A percentile compares a stretch with the other conserved stretches of the same genome.
Conservation (phyloP, 2,329 filamentous ascomycete species). For the Polytolypa hystricis region DNA sequence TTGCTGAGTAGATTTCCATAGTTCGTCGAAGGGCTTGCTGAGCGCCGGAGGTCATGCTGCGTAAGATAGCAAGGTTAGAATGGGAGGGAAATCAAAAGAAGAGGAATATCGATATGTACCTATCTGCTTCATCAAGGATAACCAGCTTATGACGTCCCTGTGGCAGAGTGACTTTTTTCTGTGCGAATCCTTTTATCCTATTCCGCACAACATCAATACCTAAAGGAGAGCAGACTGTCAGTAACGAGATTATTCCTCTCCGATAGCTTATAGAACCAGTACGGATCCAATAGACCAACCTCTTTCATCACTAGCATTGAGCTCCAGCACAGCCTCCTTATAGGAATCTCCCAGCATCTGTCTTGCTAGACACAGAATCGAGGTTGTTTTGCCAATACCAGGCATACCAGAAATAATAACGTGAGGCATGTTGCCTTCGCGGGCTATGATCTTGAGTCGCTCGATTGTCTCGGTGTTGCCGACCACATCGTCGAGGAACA, state of each 20-base stretch:
- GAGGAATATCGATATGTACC: constrained; percentile 27
- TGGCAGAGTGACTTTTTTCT: constrained; percentile 95
- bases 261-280: background rate
- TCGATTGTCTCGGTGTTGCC: constrained; percentile 98
- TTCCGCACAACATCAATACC: constrained; percentile 96
- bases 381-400: constrained; percentile 96
- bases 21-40: constrained; percentile 90
- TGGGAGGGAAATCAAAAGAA: background rate
- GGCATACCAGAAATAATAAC: constrained; percentile 99
- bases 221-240: constrained; percentile 21
- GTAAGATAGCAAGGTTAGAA: constrained; percentile 3
- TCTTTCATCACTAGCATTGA: constrained; percentile 94
- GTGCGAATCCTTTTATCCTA: constrained; percentile 94
- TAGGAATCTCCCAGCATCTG: constrained; percentile 87
- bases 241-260: no score
- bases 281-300: constrained; percentile 34
- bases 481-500: constrained; percentile 92
- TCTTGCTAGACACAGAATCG: constrained; percentile 80
- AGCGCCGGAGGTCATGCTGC: constrained; percentile 83
- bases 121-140: constrained; percentile 95
- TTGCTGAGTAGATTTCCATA: constrained; percentile 98
- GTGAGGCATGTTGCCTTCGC: constrained; percentile 98
- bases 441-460: constrained; percentile 92
- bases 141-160: constrained; percentile 88
- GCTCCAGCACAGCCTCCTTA: constrained; percentile 91